phyloP scores from a whole-genome alignment of 352 stramenopile species.

The Plasmopara muralis region DNA sequence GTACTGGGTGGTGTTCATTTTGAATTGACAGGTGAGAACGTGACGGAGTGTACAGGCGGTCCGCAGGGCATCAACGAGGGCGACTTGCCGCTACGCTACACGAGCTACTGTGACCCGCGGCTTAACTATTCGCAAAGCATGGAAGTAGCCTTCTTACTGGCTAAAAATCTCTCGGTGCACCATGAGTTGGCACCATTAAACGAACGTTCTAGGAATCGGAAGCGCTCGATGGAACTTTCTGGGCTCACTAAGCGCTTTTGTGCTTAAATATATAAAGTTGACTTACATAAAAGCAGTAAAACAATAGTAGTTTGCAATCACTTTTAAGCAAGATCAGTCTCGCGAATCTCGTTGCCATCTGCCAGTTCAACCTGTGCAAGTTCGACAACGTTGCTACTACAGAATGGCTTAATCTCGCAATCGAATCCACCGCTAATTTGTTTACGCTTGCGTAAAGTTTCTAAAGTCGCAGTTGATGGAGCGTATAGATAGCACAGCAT shows the following conservation, averaged over 20 bases:
- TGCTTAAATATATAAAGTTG: conserved; percentile 5
- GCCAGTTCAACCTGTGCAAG: no score
- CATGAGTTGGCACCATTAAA: conserved; percentile 61
- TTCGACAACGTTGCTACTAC: no score
- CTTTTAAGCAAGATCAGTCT: no score
- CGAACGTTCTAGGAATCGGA: conserved; percentile 47
- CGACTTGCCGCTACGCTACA: conserved; percentile 91
- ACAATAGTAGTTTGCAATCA: no score
- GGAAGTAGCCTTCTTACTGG: conserved; percentile 96
- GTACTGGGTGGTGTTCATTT: conserved; percentile 93
- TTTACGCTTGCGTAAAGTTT: no score
- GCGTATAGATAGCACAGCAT: no score
- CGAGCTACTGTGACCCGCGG: conserved; percentile 96
- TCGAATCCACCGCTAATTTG: no score
- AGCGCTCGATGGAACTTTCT: conserved; percentile 46
- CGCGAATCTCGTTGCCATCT: no score
- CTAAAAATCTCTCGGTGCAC: conserved; percentile 82
- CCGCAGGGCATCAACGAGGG: conserved; percentile 91
- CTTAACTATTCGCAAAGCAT: conserved; percentile 98
- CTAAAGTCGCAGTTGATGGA: no score
- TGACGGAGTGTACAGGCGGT: conserved; percentile 98
- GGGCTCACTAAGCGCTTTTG: conserved; percentile 40
- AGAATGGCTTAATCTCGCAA: no score
- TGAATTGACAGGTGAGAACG: conserved; percentile 98
- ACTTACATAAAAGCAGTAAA: no score